These are phyloP conservation scores for Blumeriella jaapii DNA, from an alignment of 2,329 filamentous ascomycete species.

Conservation along the genomic window DNA sequence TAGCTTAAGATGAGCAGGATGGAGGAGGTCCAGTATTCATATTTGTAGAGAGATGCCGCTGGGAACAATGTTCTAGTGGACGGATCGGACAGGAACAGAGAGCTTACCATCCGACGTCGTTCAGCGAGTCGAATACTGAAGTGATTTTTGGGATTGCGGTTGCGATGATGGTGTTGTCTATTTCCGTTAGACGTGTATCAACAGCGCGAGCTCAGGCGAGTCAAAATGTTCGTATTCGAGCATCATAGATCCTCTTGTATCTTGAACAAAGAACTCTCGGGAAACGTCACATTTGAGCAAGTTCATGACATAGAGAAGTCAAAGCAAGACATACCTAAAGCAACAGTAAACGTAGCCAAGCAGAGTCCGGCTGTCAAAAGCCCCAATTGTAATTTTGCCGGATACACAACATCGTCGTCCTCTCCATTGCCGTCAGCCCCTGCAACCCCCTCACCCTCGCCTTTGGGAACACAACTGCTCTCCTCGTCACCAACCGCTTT, in stretches of 20 bases:
- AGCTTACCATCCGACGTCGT: constrained; percentile 30
- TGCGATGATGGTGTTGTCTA: constrained; percentile 28
- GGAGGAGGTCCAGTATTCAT: background rate
- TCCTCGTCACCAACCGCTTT: constrained; percentile 5
- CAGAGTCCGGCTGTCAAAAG: constrained; percentile 37
- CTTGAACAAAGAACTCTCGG: too few species aligned
- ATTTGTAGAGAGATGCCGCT: background rate
- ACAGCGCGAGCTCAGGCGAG: too few species aligned
- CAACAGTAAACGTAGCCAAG: constrained; percentile 36
- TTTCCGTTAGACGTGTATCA: too few species aligned
- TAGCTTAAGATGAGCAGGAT: too few species aligned
- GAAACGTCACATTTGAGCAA: too few species aligned
- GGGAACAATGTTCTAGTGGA: background rate
- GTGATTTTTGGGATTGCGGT: constrained; percentile 34
- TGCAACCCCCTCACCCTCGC: constrained; percentile 2
- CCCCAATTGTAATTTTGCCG: constrained; percentile 20
- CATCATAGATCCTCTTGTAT: too few species aligned
- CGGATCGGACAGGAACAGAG: background rate
- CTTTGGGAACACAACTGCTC: background rate
- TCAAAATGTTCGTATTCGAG: too few species aligned
- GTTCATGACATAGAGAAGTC: too few species aligned
- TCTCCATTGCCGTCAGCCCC: constrained; percentile 15
- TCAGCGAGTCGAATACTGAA: constrained; percentile 28
- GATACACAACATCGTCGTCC: constrained; percentile 20
- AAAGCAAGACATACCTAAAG: constrained; percentile 31